These are phyloP conservation scores for Pueraria montana DNA, from an alignment of 306 rosid species.

Conservation along the genomic window DNA sequence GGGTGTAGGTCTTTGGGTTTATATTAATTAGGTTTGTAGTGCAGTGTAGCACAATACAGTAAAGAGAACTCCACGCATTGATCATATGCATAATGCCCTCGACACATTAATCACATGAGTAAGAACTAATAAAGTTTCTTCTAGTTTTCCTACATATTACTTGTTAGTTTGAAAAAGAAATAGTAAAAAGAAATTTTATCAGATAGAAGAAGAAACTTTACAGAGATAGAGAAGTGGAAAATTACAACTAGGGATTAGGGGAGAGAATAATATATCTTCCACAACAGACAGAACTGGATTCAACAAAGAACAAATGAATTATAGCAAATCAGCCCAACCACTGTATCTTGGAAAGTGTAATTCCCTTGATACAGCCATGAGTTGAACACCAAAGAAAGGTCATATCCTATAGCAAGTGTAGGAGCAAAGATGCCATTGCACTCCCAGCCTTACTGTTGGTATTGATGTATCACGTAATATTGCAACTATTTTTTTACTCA, in stretches of 20 bases:
- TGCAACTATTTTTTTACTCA: constrained; percentile 2
- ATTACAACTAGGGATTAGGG: constrained; percentile 11
- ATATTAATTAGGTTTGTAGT: constrained; percentile 27
- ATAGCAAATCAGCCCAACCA: not conserved
- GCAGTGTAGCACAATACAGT: not conserved
- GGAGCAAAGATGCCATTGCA: constrained; percentile 26
- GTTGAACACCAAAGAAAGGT: constrained; percentile 21
- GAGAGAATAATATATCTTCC: constrained; percentile 31
- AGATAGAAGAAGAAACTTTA: not conserved
- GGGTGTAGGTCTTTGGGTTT: constrained; percentile 16
- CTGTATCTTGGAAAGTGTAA: constrained; percentile 9
- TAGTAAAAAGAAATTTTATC: constrained; percentile 1
- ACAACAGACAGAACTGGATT: constrained; percentile 15
- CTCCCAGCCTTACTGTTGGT: constrained; percentile 9
- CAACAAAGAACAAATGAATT: constrained; percentile 1
- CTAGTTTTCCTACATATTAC: constrained; percentile 4
- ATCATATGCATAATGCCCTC: not conserved
- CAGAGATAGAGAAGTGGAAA: not conserved
- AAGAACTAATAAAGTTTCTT: not conserved
- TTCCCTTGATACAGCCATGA: constrained; percentile 19
- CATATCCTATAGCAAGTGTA: constrained; percentile 21
- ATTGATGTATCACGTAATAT: constrained; percentile 32
- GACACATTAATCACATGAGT: not conserved
- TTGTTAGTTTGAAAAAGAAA: constrained; percentile 9
- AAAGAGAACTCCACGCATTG: not conserved